phyloP scores from a whole-genome alignment of 2,329 filamentous ascomycete species.

The Aspergillus carbonarius region DNA sequence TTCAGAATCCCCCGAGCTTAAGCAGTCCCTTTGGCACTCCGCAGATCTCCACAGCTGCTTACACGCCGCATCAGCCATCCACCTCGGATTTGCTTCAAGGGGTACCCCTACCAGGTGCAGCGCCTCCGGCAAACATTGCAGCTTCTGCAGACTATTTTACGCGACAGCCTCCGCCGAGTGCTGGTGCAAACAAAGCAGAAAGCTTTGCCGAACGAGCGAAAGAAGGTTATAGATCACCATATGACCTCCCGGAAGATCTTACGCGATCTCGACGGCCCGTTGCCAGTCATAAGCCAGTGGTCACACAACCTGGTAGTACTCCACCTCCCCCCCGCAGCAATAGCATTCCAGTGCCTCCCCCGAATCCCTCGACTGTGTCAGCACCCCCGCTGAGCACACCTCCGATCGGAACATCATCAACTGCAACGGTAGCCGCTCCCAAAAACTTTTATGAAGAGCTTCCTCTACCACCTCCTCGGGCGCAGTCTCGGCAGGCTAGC shows the following conservation, averaged over 20 bases:
- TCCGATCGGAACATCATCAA: conserved; percentile 30
- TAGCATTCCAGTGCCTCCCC: conserved; percentile 52
- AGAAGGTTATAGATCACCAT: conserved; percentile 89
- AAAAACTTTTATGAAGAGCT: conserved; percentile 76
- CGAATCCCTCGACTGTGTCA: conserved; percentile 15
- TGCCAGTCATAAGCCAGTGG: conserved; percentile 57
- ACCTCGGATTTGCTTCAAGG: conserved; percentile 48
- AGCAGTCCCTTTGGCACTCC: conserved; percentile 31
- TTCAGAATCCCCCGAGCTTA: conserved; percentile 21
- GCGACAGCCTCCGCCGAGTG: conserved; percentile 25
- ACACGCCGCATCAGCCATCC: conserved; percentile 53
- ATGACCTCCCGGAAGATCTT: conserved; percentile 90
- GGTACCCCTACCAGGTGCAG: conserved; percentile 25
- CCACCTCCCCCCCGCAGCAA: conserved; percentile 62
- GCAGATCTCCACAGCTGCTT: conserved; percentile 41
- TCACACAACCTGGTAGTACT: conserved; percentile 43
- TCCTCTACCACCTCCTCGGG: conserved; percentile 57
- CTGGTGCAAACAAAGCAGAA: conserved; percentile 57
- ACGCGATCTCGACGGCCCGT: conserved; percentile 61
- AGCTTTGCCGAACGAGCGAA: conserved; percentile 91
- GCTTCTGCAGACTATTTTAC: conserved; percentile 29
- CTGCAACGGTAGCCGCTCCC: conserved; percentile 22
- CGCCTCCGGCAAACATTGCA: conserved; percentile 14
- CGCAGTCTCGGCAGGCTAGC: conserved; percentile 54
- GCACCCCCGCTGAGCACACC: conserved; percentile 24